Base-by-base conservation (phyloP, 441 rosid species). In the Macaranga tanarius region DNA sequence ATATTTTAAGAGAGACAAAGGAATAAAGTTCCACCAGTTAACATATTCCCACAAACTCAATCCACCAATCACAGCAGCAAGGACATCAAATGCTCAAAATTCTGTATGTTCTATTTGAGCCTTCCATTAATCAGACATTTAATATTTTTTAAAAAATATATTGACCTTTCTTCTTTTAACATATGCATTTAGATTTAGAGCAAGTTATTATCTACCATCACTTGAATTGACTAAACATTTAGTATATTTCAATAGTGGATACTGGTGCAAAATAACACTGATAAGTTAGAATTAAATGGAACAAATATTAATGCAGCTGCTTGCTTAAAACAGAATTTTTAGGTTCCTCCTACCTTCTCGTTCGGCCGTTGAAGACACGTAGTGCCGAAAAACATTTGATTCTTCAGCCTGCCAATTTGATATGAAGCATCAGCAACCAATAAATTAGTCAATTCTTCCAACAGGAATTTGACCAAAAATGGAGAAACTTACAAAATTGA, bases 341-440 rank as follows among this genome's bases (percentile, higher is more conserved):
- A 50, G 71, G 79, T 59, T 74, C 89, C 67, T 91, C 89, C 67
- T 91, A 91, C 95, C 98, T 75, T 93, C 98, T 31, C 96, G 80
- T 79, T 94, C 96, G 16, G 86, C 89, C 7, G 98, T 92, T 77
- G 97, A 84, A 62, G 96, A 82, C 67, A 89, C 84, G 71, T 89
- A 89, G 76, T 84, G 98, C 61, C 96, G 85, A 82, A 77, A 94
- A 56, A 93, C 85, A 74, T 84, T 93, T 80, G 96, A 42, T 79
- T 87, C 93, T 76, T 81, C 89, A 59, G 86, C 98, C 96, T 94
- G 89, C 75, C 77, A 56, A 47, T 72, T 52, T 62, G 81, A 84
- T 65, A 45, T 5, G 22, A 76, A 57, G 42, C 7, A 70, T 72
- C 58, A 80, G 54, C 47, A 60, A 58, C 47, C 62, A 12, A 15